A percentile compares a stretch with the other conserved stretches of the same genome.
Evolutionary conservation across 2,329 filamentous ascomycete genomes (phyloP).

Genomic region (Colletotrichum sojae): DNA sequence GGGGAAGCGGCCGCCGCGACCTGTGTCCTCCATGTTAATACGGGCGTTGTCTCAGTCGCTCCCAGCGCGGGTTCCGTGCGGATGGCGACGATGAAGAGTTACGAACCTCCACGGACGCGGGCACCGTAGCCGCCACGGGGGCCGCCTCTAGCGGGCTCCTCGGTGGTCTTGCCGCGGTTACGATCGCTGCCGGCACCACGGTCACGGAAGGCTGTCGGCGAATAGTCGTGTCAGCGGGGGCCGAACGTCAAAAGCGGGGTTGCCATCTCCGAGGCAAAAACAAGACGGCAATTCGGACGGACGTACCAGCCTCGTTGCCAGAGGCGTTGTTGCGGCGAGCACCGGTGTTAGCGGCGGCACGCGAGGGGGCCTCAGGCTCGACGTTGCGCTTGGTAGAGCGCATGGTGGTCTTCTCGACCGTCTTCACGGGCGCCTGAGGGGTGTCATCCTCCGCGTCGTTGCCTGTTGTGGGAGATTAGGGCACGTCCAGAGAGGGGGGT

Average conservation of each 20-base stretch:
- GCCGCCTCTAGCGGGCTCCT: constrained; percentile 72
- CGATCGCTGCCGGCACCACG: constrained; percentile 83
- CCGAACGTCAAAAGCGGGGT: constrained; percentile 31
- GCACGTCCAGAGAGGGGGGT: constrained; percentile 39
- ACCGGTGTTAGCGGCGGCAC: constrained; percentile 56
- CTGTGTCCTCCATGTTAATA: constrained; percentile 53
- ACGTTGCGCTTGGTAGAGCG: constrained; percentile 89
- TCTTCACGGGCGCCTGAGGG: constrained; percentile 86
- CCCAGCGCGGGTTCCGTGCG: background rate
- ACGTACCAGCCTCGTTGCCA: constrained; percentile 91
- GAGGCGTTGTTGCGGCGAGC: constrained; percentile 71
- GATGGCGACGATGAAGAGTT: background rate
- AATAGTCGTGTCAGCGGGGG: constrained; percentile 21
- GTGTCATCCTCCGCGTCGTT: constrained; percentile 78
- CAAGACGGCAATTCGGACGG: constrained; percentile 19
- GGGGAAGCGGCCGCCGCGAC: constrained; percentile 67
- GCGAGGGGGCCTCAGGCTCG: constrained; percentile 77
- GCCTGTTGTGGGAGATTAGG: constrained; percentile 58
- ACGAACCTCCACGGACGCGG: constrained; percentile 72
- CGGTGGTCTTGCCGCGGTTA: constrained; percentile 86
- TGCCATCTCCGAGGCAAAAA: constrained; percentile 34
- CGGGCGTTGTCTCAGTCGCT: background rate
- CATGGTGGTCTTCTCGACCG: constrained; percentile 85
- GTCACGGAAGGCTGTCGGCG: constrained; percentile 84
- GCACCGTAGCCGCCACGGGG: constrained; percentile 73